A percentile compares a stretch with the other conserved stretches of the same genome.
Evolutionary conservation across 2,329 filamentous ascomycete genomes (phyloP).

Genomic region (Colletotrichum sp.): DNA sequence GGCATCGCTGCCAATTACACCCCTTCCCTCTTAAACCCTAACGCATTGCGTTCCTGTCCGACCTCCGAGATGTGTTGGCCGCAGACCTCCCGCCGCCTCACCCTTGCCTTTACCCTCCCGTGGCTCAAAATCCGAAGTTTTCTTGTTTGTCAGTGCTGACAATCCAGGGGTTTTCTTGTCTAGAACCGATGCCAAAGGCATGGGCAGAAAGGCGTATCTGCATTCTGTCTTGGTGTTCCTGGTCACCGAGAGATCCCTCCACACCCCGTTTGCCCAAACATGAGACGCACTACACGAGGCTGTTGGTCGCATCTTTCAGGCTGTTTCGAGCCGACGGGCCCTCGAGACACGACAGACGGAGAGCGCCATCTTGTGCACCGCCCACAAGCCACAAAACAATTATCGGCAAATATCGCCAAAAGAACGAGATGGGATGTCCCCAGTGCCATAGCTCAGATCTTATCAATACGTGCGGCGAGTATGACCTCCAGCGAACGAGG

Average conservation of each 20-base stretch:
- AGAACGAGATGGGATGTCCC: background rate
- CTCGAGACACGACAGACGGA: background rate
- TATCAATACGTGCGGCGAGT: background rate
- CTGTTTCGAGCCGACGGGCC: background rate
- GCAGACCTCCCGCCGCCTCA: background rate
- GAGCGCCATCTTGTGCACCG: background rate
- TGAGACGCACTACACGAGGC: background rate
- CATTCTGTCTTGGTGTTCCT: background rate
- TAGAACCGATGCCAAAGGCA: background rate
- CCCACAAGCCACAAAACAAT: background rate
- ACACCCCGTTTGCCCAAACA: background rate
- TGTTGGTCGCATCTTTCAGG: background rate
- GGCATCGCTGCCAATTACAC: background rate
- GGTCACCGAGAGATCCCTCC: background rate
- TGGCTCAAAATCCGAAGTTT: background rate
- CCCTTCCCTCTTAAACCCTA: background rate
- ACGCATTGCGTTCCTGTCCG: background rate
- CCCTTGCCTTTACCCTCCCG: background rate
- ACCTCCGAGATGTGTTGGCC: background rate
- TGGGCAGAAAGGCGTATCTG: background rate
- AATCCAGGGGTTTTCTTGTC: background rate
- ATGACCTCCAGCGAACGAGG: background rate
- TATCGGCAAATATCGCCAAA: background rate
- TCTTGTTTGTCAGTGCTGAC: conserved; percentile 4
- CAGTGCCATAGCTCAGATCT: conserved; percentile 11